Conservation (phyloP, 2,329 filamentous ascomycete species). For the Stemphylium beticola region DNA sequence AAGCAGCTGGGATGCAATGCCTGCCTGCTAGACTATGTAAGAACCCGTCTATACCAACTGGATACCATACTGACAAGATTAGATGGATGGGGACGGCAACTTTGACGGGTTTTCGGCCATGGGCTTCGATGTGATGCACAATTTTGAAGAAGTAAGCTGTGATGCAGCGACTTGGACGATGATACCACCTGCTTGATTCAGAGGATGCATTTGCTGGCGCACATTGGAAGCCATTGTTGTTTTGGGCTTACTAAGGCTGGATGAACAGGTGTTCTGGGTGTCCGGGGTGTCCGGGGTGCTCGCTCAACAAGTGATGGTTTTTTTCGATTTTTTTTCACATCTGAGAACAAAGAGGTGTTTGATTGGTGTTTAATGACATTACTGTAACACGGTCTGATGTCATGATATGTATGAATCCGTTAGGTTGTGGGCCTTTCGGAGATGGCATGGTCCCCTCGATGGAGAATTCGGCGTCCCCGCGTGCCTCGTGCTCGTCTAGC, state of each 20-base stretch:
- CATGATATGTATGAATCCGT: slow-evolving; percentile 4
- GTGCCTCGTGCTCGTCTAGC: not conserved
- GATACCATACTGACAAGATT: slow-evolving; percentile 37
- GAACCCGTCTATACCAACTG: slow-evolving; percentile 41
- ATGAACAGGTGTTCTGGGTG: not conserved
- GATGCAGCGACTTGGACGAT: slow-evolving; percentile 68
- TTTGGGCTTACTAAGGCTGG: not conserved
- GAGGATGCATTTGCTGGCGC: not conserved
- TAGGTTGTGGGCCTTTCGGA: not conserved
- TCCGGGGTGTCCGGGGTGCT: not conserved
- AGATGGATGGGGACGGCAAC: slow-evolving; percentile 75
- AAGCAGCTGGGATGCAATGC: slow-evolving; percentile 77
- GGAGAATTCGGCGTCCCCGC: not conserved
- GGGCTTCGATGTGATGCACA: slow-evolving; percentile 80
- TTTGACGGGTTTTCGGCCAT: slow-evolving; percentile 76
- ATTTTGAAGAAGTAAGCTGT: slow-evolving; percentile 80
- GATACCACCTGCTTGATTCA: slow-evolving; percentile 52
- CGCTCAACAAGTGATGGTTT: too few relatives aligned
- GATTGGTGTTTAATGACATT: too few relatives aligned
- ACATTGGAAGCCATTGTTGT: not conserved
- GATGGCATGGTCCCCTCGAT: not conserved
- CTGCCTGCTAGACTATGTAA: slow-evolving; percentile 80
- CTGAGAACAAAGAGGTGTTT: too few relatives aligned
- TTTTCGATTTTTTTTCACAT: too few relatives aligned
- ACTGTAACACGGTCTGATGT: slow-evolving; percentile 2